Percentiles rank a stretch among this genome's conserved stretches.
phyloP scores from a whole-genome alignment of 2,329 filamentous ascomycete genomes.

The Fusarium haematococcum region DNA sequence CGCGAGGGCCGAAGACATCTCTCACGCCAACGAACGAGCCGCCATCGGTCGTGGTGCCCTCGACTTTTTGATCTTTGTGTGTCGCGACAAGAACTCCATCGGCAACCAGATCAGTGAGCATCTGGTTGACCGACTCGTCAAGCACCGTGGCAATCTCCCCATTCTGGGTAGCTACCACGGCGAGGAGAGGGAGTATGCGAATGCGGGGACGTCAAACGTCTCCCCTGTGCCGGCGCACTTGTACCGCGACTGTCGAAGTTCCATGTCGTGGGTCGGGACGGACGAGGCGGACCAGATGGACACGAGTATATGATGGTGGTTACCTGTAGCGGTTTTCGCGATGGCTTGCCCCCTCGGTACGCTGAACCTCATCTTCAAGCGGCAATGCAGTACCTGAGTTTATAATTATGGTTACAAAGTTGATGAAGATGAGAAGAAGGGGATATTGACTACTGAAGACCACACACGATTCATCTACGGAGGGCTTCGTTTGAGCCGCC shows the following conservation, averaged over 20 bases:
- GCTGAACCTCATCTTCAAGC: too few relatives aligned
- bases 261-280: conserved; percentile 3
- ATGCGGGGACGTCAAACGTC: not conserved
- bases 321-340: too few relatives aligned
- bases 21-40: not conserved
- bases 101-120: not conserved
- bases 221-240: not conserved
- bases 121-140: not conserved
- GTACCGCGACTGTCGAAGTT: conserved; percentile 8
- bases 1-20: not conserved
- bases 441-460: too few relatives aligned
- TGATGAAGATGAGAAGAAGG: too few relatives aligned
- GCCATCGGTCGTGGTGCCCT: conserved; percentile 12
- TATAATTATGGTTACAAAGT: too few relatives aligned
- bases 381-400: too few relatives aligned
- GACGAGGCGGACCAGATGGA: not conserved
- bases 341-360: too few relatives aligned
- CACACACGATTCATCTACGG: too few relatives aligned
- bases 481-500: too few relatives aligned
- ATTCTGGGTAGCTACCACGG: conserved; percentile 11
- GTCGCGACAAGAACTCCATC: not conserved
- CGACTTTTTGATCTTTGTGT: conserved; percentile 15
- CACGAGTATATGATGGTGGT: not conserved
- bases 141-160: not conserved
- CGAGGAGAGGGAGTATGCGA: conserved; percentile 7